phyloP scores from a whole-genome alignment of 495 filamentous ascomycete genomes.

The Trichoderma orchidacearum region DNA sequence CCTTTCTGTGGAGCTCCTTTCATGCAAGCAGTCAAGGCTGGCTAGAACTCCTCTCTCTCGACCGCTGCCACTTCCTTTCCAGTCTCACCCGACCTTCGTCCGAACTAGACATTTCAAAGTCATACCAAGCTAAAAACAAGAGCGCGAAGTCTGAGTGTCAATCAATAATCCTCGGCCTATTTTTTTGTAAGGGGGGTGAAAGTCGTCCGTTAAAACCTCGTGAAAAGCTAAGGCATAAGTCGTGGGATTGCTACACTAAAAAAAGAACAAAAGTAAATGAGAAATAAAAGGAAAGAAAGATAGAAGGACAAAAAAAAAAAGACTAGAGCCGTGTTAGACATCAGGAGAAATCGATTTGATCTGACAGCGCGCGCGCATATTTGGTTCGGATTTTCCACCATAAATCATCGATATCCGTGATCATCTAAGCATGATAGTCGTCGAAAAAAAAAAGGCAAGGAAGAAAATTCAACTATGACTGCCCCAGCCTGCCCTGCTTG shows the following conservation, averaged over 20 bases:
- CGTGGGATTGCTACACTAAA: background rate
- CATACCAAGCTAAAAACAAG: background rate
- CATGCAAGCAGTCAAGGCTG: background rate
- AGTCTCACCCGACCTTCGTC: background rate
- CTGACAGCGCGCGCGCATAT: background rate
- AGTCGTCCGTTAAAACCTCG: background rate
- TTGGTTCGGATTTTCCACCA: background rate
- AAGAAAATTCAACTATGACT: background rate
- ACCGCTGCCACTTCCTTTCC: background rate
- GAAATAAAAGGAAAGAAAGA: background rate
- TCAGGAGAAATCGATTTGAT: background rate
- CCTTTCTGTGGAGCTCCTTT: too few relatives aligned
- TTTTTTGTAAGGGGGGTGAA: background rate
- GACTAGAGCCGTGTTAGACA: background rate
- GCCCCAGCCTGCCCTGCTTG: background rate
- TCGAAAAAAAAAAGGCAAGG: background rate
- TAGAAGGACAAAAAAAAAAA: background rate
- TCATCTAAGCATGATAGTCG: background rate
- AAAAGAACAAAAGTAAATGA: background rate
- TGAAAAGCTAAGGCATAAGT: background rate
- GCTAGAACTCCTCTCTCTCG: background rate
- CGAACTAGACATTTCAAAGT: background rate
- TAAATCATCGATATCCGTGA: background rate
- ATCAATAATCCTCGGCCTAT: background rate
- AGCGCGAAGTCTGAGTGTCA: background rate